Evolutionary conservation across 805 yeast species (phyloP).

Genomic region (Nematodospora valgi): DNA sequence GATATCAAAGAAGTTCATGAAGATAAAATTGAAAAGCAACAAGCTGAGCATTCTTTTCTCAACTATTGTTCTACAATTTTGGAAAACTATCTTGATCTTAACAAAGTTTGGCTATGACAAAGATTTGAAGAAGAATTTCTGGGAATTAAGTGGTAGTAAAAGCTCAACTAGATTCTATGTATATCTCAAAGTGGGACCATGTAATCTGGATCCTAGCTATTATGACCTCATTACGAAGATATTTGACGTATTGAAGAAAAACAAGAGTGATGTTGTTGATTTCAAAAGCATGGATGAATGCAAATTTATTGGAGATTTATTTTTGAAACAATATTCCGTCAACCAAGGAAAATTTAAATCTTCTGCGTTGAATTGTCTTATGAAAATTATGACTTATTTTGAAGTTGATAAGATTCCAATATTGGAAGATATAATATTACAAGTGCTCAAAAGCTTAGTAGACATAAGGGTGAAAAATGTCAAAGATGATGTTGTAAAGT

Average conservation of each 20-base stretch:
- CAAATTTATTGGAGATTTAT: constrained; percentile 2
- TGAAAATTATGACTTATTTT: neutral
- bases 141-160: constrained; percentile 48
- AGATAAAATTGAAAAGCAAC: constrained; percentile 36
- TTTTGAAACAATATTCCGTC: constrained; percentile 5
- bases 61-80: constrained; percentile 42
- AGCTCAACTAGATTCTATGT: constrained; percentile 39
- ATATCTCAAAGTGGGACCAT: constrained; percentile 51
- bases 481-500: neutral
- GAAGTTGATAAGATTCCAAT: neutral
- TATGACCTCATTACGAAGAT: constrained; percentile 30
- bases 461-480: neutral
- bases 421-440: neutral
- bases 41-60: constrained; percentile 39
- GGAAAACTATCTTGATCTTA: constrained; percentile 45
- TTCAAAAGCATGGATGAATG: constrained; percentile 8
- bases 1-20: constrained; percentile 44
- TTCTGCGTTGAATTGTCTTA: constrained; percentile 4
- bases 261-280: constrained; percentile 3
- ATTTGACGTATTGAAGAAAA: constrained; percentile 11
- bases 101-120: constrained; percentile 22
- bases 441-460: neutral
- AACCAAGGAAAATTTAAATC: constrained; percentile 5
- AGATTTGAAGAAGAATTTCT: constrained; percentile 44
- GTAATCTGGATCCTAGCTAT: constrained; percentile 50